These are phyloP conservation scores for Trypanosomatidae sp. DNA, from an alignment of 208 protist genomes.

Conservation along the genomic window DNA sequence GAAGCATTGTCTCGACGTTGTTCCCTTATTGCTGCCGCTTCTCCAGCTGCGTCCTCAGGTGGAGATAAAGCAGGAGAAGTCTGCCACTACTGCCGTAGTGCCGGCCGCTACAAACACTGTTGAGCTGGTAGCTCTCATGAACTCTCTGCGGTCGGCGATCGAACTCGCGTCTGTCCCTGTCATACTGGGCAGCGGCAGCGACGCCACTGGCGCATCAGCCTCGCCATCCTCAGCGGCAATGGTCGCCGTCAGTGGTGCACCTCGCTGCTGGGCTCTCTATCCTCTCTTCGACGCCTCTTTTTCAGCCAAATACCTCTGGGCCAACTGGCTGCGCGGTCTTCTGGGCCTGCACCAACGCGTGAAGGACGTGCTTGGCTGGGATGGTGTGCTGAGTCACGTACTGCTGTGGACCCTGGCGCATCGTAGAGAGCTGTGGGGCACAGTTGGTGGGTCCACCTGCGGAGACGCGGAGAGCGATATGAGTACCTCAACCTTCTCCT, in stretches of 20 bases:
- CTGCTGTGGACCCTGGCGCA: constrained; percentile 50
- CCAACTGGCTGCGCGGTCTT: constrained; percentile 38
- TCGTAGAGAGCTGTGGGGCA: constrained; percentile 19
- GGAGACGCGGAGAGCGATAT: background rate
- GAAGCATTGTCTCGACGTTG: constrained; percentile 56
- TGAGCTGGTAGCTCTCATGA: constrained; percentile 1
- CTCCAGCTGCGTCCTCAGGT: background rate
- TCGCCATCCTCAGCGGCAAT: background rate
- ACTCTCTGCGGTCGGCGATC: constrained; percentile 13
- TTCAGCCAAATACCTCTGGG: constrained; percentile 32
- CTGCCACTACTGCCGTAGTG: background rate
- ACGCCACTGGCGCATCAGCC: background rate
- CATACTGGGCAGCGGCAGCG: constrained; percentile 1
- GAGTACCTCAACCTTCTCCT: constrained; percentile 1
- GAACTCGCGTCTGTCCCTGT: constrained; percentile 15
- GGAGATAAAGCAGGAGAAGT: background rate
- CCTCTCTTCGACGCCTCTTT: constrained; percentile 46
- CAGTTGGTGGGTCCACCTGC: background rate
- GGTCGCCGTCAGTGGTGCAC: constrained; percentile 18
- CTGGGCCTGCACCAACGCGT: constrained; percentile 37
- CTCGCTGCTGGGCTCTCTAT: constrained; percentile 47
- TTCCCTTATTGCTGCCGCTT: constrained; percentile 10
- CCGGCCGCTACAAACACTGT: background rate
- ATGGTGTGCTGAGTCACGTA: constrained; percentile 39
- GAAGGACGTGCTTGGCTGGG: constrained; percentile 47